Conservation (phyloP, 345 rosid genomes). For the Euphorbia lathyris region DNA sequence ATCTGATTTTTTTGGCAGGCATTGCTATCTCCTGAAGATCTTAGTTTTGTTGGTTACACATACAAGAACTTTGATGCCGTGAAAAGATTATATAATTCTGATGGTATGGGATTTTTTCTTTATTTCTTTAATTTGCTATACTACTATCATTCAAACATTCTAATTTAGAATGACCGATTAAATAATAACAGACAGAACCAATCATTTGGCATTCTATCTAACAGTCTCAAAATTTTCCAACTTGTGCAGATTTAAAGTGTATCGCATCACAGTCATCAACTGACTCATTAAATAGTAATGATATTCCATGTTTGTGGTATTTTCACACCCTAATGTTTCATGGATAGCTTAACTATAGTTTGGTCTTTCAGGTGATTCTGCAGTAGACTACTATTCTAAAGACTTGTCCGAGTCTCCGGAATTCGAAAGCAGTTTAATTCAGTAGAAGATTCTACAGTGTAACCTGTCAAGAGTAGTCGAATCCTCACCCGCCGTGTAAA, state of each 20-base stretch:
- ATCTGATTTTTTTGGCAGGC: slow-evolving; percentile 39
- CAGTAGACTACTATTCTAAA: slow-evolving; percentile 43
- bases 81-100: slow-evolving; percentile 47
- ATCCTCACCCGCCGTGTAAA: slow-evolving; percentile 14
- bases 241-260: slow-evolving; percentile 40
- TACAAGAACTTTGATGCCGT: slow-evolving; percentile 85
- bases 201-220: background rate
- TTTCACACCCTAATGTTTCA: background rate
- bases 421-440: slow-evolving; percentile 20
- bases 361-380: slow-evolving; percentile 55
- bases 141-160: background rate
- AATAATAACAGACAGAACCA: too few relatives aligned
- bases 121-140: background rate
- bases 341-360: slow-evolving; percentile 8
- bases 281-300: slow-evolving; percentile 50
- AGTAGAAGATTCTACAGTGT: slow-evolving; percentile 20
- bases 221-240: slow-evolving; percentile 12
- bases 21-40: slow-evolving; percentile 55
- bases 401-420: slow-evolving; percentile 27
- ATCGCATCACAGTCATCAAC: slow-evolving; percentile 38
- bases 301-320: background rate
- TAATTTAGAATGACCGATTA: too few relatives aligned
- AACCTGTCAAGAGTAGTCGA: background rate
- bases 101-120: slow-evolving; percentile 38
- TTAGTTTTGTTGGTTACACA: slow-evolving; percentile 88